Base-by-base conservation (phyloP, 2,329 filamentous ascomycete genomes). In the Ilyonectria sp. region DNA sequence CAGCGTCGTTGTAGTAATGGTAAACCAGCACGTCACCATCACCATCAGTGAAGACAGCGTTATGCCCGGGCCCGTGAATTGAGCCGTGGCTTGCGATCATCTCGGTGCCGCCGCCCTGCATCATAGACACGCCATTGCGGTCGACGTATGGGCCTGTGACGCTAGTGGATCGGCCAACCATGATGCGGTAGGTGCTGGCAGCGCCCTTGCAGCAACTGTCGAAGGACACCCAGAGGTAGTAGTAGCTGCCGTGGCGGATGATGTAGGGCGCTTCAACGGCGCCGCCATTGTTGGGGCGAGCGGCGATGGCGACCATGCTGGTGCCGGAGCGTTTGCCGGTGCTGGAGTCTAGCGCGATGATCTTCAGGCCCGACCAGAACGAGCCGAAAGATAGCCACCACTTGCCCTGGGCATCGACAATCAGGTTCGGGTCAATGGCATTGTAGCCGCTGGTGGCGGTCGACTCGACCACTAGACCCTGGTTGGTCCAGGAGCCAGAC, bases 311-410 rank as follows among this genome's bases (percentile, higher is more conserved):
- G 47, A 68, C 31, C 11, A 78, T n/a, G 62, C 52, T 71, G 4
- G 53, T 75, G 26, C 68, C 70, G 4, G 68, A 59, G 15, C 70
- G 75, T 68, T 74, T 75, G 21, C 77, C 77, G 1, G 76, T 78
- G 21, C 49, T 72, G 15, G 76, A 64, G 63, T 76, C 65, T 6
- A 79, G 52, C 1, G 68, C 58, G 26, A 78, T 71, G 29, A 79
- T 64, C 69, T 79, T 79, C 71, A 79, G 74, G 29, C 77, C 77
- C 5, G 72, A 71, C 76, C 76, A 79, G 69, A 79, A 79, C 2
- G 76, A 79, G 33, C 77, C 77, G 44, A 79, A 78, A 0, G 76
- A 76, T 1, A 79, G 61, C 76, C 77, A 79, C 77, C 77, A 79
- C 50, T 68, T 71, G 21, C 75, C 77, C 1, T 71, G 46, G 1